Evolutionary conservation across 1,284 basidiomycete genomes (phyloP).

Genomic region (Volvariella surrecta): DNA sequence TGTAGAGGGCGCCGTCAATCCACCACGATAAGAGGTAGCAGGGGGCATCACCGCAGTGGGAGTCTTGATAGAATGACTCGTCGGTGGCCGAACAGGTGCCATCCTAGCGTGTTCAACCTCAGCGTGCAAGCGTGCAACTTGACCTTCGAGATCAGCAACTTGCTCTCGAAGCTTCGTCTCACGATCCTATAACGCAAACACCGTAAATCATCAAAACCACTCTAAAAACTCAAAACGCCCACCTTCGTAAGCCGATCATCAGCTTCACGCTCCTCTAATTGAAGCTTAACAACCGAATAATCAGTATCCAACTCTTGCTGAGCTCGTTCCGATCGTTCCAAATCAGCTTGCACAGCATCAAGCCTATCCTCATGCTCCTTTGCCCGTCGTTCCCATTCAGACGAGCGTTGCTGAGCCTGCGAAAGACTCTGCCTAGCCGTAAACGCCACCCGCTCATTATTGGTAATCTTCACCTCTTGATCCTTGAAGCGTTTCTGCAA

Average conservation of each 20-base stretch:
- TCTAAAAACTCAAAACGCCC: constrained; percentile 11
- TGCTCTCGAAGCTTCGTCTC: constrained; percentile 62
- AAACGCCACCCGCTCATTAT: constrained; percentile 49
- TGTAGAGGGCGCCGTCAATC: constrained; percentile 14
- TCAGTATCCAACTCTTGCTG: constrained; percentile 62
- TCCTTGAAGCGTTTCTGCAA: constrained; percentile 69
- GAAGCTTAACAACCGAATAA: constrained; percentile 51
- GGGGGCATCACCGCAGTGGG: constrained; percentile 14
- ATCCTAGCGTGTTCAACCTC: constrained; percentile 49
- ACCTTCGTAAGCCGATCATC: constrained; percentile 62
- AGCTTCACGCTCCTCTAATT: constrained; percentile 67
- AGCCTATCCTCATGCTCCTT: constrained; percentile 59
- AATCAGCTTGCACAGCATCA: constrained; percentile 44
- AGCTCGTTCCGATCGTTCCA: constrained; percentile 59
- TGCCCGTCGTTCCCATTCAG: constrained; percentile 74
- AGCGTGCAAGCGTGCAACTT: constrained; percentile 46
- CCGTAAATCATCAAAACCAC: constrained; percentile 1
- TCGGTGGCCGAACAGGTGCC: constrained; percentile 9
- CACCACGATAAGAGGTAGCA: constrained; percentile 22
- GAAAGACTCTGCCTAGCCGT: constrained; percentile 54
- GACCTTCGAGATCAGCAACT: constrained; percentile 52
- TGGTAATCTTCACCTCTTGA: constrained; percentile 51
- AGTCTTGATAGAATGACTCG: constrained; percentile 14
- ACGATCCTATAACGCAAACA: constrained; percentile 40
- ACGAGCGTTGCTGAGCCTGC: constrained; percentile 65